Conservation (phyloP, 78 protist genomes). For the Cavenderia fasciculata region DNA sequence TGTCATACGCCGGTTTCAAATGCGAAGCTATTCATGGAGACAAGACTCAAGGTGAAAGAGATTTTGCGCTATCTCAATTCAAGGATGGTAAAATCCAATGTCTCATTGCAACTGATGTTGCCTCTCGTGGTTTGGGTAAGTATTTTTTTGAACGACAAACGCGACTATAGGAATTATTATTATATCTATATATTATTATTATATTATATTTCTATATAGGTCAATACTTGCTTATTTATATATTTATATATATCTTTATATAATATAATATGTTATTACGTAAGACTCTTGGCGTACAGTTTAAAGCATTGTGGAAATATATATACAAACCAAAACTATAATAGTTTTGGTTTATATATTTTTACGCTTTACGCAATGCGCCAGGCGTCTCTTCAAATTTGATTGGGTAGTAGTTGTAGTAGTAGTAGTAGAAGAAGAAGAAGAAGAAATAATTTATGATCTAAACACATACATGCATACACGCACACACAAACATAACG, state of each 20-base stretch:
- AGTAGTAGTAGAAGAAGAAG: too few relatives aligned
- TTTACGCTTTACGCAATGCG: not conserved
- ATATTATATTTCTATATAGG: not conserved
- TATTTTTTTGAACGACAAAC: too few relatives aligned
- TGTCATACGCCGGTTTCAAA: constrained; percentile 52
- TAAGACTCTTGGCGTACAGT: not conserved
- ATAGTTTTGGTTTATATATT: not conserved
- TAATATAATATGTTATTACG: too few relatives aligned
- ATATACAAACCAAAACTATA: not conserved
- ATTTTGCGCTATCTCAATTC: constrained; percentile 51
- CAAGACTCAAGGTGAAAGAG: constrained; percentile 89
- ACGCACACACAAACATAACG: too few relatives aligned
- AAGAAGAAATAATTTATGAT: not conserved
- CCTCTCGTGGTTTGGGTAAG: constrained; percentile 97
- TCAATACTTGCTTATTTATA: not conserved
- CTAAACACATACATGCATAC: not conserved
- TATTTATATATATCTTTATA: not conserved
- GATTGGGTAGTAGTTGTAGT: too few relatives aligned
- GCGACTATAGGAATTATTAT: constrained; percentile 1
- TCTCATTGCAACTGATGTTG: constrained; percentile 98
- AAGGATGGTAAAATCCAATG: constrained; percentile 48
- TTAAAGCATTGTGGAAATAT: not conserved
- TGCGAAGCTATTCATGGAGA: constrained; percentile 97
- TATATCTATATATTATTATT: not conserved
- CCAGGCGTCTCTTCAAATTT: too few relatives aligned